These are phyloP conservation scores for Periconia sp. DNA, from an alignment of 2,329 filamentous ascomycete species.

Conservation along the genomic window DNA sequence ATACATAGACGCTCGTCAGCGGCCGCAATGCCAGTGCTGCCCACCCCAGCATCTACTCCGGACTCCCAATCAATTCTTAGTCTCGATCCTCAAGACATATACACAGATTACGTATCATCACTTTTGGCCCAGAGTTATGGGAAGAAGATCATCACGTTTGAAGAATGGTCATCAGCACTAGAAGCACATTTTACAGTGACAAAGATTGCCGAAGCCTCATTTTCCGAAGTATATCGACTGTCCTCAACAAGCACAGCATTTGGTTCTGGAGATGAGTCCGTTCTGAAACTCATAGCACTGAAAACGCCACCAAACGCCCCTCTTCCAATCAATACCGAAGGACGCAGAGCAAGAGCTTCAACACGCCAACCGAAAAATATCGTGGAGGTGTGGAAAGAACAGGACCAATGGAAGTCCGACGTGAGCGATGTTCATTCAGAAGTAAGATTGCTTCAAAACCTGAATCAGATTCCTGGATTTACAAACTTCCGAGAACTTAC, in stretches of 20 bases:
- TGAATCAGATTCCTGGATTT: constrained; percentile 63
- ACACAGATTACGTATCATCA: constrained; percentile 24
- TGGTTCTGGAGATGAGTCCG: constrained; percentile 44
- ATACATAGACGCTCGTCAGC: constrained; percentile 12
- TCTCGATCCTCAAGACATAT: constrained; percentile 27
- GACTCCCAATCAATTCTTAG: constrained; percentile 9
- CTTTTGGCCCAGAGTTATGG: constrained; percentile 34
- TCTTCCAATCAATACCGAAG: constrained; percentile 35
- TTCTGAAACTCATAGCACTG: constrained; percentile 49
- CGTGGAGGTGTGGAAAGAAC: constrained; percentile 37
- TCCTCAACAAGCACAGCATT: constrained; percentile 34
- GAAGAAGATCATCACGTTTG: constrained; percentile 36
- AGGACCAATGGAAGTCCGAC: constrained; percentile 44
- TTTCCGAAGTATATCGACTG: constrained; percentile 66
- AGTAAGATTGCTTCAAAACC: constrained; percentile 57
- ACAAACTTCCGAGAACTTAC: constrained; percentile 62
- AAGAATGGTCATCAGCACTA: constrained; percentile 46
- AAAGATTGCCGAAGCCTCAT: constrained; percentile 68
- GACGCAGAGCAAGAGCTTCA: constrained; percentile 49
- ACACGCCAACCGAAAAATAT: constrained; percentile 42
- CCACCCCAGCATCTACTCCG: constrained; percentile 4
- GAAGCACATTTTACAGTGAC: constrained; percentile 51
- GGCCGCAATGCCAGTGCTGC: constrained; percentile 12
- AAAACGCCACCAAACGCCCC: constrained; percentile 36
- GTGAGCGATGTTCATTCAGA: constrained; percentile 50